Base-by-base conservation (phyloP, 164 flowering plant species). In the Cinnamomum chago region DNA sequence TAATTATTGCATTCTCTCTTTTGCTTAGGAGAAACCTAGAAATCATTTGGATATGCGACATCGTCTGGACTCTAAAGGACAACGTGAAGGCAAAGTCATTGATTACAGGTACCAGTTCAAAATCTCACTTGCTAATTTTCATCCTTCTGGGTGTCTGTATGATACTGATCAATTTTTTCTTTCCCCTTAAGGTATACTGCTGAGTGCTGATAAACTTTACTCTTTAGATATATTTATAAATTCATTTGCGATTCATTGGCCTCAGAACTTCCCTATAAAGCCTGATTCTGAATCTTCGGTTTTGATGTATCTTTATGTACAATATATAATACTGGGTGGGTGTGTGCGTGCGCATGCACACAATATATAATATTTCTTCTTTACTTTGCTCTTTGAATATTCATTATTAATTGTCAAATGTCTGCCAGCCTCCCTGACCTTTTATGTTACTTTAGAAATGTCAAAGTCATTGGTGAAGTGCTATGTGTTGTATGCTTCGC, bases 31-130 rank as follows among this genome's bases (percentile, higher is more conserved):
- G 78, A 92, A 87, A 82, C 97, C 97, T 24, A 88, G 93, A 84
- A 95, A 93, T 83, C 99, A 93, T 86, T 82, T 95, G 85, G 99
- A 95, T 81, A 81, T 95, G 96, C 88, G 99, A 79, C 88, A 93
- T 75, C 91, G 98, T 3, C 82, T 95, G 87, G 91, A 95, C 75
- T 87, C 99, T 24, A 90, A 83, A 81, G 99, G 99, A 74, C 96
- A 93, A 73, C 96, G 98, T 35, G 69, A 78, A 85, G 99, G 99
- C 72, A 95, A 93, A 85, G 85, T 95, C 23, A 95, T 95, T 72
- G 99, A 95, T 78, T 93, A 95, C 89, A 90, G 92, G 99, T 93
- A 86, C 23, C 35, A 28, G 68, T 55, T 75, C 72, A 62, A 25
- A 23, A 12, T 47, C 18, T 5, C 40, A 40, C 71, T 13, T 67